These are phyloP conservation scores for Diutina mesorugosa DNA, from an alignment of 1,139 yeast genomes.

Conservation along the genomic window DNA sequence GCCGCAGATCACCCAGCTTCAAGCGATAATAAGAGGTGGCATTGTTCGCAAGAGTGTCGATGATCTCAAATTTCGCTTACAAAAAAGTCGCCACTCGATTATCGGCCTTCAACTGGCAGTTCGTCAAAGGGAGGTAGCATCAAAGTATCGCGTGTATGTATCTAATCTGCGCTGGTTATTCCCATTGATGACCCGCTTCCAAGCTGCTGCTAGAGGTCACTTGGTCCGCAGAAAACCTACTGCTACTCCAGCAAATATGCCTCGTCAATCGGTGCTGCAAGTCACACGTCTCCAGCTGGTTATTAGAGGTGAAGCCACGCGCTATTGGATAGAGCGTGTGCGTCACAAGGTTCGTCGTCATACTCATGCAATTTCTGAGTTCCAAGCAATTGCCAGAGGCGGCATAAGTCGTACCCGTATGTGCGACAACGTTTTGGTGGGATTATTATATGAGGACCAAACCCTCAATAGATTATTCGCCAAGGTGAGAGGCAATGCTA, in stretches of 20 bases:
- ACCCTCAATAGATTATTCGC: constrained; percentile 28
- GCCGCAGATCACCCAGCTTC: constrained; percentile 10
- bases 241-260: background rate
- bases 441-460: constrained; percentile 26
- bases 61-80: background rate
- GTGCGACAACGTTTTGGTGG: constrained; percentile 30
- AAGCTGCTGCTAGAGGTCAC: background rate
- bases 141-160: background rate
- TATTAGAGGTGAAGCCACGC: background rate
- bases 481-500: constrained; percentile 28
- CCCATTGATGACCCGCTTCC: background rate
- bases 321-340: background rate
- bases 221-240: background rate
- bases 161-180: constrained; percentile 1
- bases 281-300: constrained; percentile 1
- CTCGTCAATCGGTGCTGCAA: background rate
- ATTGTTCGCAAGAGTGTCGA: constrained; percentile 8
- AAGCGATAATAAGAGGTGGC: constrained; percentile 18
- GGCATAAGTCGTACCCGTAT: constrained; percentile 32
- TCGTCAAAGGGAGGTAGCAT: background rate
- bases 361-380: constrained; percentile 11
- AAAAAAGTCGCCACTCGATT: background rate
- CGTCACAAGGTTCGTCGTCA: constrained; percentile 4
- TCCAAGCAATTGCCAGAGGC: constrained; percentile 33
- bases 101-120: background rate